Percentiles rank a stretch among this genome's conserved stretches.
phyloP scores from a whole-genome alignment of 352 stramenopile species.

The Paralagenidium karlingii region DNA sequence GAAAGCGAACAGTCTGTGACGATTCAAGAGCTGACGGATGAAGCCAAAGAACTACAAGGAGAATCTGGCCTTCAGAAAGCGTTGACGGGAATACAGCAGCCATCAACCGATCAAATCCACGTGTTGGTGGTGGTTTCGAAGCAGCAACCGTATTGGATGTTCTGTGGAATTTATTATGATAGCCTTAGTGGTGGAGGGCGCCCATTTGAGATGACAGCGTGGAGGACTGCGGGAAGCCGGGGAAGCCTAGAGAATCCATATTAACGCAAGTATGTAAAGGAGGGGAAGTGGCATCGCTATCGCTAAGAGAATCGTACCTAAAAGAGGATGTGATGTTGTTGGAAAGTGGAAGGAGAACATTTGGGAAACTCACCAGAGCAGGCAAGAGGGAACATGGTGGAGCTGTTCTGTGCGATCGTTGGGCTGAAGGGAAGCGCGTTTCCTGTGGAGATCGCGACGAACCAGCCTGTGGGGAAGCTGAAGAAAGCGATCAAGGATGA shows the following conservation, averaged over 20 bases:
- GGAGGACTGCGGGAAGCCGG: too few relatives aligned
- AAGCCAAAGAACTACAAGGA: constrained; percentile 3
- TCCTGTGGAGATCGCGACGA: constrained; percentile 2
- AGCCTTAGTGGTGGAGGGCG: too few relatives aligned
- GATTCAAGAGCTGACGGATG: constrained; percentile 2
- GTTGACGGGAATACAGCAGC: background rate
- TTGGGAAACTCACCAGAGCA: too few relatives aligned
- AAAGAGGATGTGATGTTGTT: too few relatives aligned
- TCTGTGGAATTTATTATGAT: too few relatives aligned
- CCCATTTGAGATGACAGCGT: too few relatives aligned
- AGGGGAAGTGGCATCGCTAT: too few relatives aligned
- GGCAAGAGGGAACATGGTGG: constrained; percentile 1
- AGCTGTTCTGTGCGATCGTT: constrained; percentile 3
- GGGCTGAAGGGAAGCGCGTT: constrained; percentile 2
- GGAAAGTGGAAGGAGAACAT: too few relatives aligned
- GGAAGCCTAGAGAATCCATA: too few relatives aligned
- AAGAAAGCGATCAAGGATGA: constrained; percentile 3
- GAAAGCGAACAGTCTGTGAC: constrained; percentile 2
- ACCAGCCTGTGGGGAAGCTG: constrained; percentile 1
- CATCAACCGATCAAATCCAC: constrained; percentile 1
- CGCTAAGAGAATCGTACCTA: too few relatives aligned
- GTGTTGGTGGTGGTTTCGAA: constrained; percentile 4
- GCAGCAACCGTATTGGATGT: too few relatives aligned
- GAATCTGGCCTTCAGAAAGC: constrained; percentile 2
- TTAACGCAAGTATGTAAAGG: too few relatives aligned